Percentiles rank a stretch among this genome's conserved stretches.
phyloP scores from a whole-genome alignment of 2,329 filamentous ascomycete genomes.

The Berkeleyomyces basicola region DNA sequence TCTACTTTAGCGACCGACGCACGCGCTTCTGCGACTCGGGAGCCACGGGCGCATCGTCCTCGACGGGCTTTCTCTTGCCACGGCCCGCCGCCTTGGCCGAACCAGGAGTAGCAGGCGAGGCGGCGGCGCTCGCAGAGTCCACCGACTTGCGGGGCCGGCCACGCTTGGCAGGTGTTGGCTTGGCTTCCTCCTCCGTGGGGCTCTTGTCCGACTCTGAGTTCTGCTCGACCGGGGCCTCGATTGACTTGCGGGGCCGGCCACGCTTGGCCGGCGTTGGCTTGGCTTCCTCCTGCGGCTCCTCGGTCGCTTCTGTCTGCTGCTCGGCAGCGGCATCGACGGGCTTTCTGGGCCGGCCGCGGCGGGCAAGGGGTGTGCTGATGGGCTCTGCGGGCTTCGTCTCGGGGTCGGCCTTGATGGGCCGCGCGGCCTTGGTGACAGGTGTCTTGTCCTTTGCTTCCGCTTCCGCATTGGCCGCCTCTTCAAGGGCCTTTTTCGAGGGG shows the following conservation, averaged over 20 bases:
- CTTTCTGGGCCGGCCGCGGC: slow-evolving; percentile 18
- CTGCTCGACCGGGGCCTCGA: neutral
- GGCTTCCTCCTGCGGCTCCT: slow-evolving; percentile 9
- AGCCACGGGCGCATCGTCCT: neutral
- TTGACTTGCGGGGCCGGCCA: slow-evolving; percentile 8
- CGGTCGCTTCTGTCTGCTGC: slow-evolving; percentile 10
- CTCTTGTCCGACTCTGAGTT: neutral
- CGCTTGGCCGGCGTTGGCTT: slow-evolving; percentile 6
- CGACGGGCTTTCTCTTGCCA: slow-evolving; percentile 8
- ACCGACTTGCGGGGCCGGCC: slow-evolving; percentile 9
- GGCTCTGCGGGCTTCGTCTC: slow-evolving; percentile 19
- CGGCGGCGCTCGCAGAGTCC: neutral
- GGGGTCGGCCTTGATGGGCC: neutral
- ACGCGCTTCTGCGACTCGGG: slow-evolving; percentile 4
- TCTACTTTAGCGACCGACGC: slow-evolving; percentile 7
- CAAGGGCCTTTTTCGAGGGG: neutral
- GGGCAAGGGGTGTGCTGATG: slow-evolving; percentile 21
- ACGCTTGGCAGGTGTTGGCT: slow-evolving; percentile 6
- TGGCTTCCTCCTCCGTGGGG: neutral
- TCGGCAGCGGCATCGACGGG: slow-evolving; percentile 15
- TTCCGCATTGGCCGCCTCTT: neutral
- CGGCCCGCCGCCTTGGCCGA: neutral
- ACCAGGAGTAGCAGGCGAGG: neutral
- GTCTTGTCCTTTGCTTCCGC: neutral
- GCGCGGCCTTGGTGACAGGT: neutral